A percentile compares a stretch with the other conserved stretches of the same genome.
Conservation (phyloP, 2,329 filamentous ascomycete species). For the Fusarium sp. region DNA sequence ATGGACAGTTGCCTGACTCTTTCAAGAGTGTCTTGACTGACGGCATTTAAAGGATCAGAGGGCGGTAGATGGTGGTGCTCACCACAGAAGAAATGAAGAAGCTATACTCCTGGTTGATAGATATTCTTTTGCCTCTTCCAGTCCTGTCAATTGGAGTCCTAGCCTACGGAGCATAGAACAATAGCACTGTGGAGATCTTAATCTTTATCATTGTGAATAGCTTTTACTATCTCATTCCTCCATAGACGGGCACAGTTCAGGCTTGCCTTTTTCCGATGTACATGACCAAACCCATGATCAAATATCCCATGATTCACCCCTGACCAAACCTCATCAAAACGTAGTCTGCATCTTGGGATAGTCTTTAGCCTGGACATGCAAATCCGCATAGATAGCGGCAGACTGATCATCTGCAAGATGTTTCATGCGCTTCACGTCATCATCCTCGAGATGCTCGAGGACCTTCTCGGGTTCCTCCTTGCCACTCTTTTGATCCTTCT, state of each 20-base stretch:
- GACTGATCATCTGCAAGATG: slow-evolving; percentile 61
- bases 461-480: slow-evolving; percentile 74
- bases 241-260: background rate
- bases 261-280: background rate
- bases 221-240: background rate
- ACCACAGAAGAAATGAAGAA: too few species aligned
- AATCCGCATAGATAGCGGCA: slow-evolving; percentile 44
- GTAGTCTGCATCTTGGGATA: slow-evolving; percentile 49
- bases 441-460: slow-evolving; percentile 79
- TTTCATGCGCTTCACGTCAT: slow-evolving; percentile 76
- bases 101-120: too few species aligned
- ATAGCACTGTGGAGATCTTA: rapidly evolving
- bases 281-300: background rate
- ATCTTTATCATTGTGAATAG: background rate
- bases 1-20: background rate
- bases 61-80: background rate
- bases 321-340: slow-evolving; percentile 28
- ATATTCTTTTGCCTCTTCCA: too few species aligned
- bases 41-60: background rate
- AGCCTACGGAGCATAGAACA: rapidly evolving
- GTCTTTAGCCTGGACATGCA: slow-evolving; percentile 42
- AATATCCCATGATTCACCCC: background rate
- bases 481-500: slow-evolving; percentile 35
- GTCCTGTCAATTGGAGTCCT: rapidly evolving
- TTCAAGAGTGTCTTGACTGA: background rate